Conservation (phyloP, 306 rosid species). For the Quercus mongolica region DNA sequence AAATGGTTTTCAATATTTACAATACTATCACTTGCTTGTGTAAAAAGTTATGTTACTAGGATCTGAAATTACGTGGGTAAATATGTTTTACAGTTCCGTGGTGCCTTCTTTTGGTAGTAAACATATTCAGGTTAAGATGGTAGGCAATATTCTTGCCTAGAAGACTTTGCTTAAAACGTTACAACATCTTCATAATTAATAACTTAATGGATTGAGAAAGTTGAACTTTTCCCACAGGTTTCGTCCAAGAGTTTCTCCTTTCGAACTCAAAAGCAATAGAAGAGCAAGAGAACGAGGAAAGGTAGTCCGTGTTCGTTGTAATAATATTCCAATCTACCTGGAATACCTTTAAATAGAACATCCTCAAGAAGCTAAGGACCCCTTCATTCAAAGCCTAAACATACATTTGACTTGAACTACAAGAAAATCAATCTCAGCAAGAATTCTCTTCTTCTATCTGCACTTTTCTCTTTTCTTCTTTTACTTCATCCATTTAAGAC, state of each 20-base stretch:
- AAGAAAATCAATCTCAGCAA: conserved; percentile 59
- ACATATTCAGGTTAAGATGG: neutral
- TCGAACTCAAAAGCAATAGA: conserved; percentile 19
- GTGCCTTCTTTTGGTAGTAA: conserved; percentile 3
- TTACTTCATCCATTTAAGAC: conserved; percentile 11
- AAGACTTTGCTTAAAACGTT: conserved; percentile 24
- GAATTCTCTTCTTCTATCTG: conserved; percentile 25
- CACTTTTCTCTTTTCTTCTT: neutral
- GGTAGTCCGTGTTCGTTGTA: conserved; percentile 13
- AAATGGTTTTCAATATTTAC: neutral
- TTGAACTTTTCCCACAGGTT: conserved; percentile 20
- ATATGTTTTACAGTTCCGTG: neutral
- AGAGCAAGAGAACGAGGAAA: conserved; percentile 1
- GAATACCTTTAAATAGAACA: conserved; percentile 35
- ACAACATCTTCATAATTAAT: conserved; percentile 22
- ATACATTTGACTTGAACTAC: conserved; percentile 47
- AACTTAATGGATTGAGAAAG: conserved; percentile 17
- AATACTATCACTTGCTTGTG: neutral
- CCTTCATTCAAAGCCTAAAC: conserved; percentile 32
- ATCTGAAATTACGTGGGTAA: neutral
- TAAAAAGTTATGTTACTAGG: neutral
- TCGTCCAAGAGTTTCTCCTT: conserved; percentile 36
- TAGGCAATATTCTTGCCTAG: conserved; percentile 26
- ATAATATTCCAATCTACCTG: conserved; percentile 35
- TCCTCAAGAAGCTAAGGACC: conserved; percentile 53